A percentile compares a stretch with the other conserved stretches of the same genome.
phyloP scores from a whole-genome alignment of 345 rosid species.

The Linum tenue region DNA sequence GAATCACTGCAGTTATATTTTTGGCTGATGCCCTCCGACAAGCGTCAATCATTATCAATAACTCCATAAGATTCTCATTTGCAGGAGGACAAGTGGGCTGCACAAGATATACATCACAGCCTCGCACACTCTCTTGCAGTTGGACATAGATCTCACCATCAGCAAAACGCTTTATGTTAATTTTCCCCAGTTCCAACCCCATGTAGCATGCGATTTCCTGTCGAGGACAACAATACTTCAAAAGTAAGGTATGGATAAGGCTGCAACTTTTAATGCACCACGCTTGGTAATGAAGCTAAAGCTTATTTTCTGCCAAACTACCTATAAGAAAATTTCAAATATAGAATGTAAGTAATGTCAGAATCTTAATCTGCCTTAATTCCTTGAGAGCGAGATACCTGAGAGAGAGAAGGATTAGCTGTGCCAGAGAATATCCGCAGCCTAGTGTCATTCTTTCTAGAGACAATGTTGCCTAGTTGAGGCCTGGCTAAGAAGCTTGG shows the following conservation, averaged over 20 bases:
- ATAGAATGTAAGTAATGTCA: neutral
- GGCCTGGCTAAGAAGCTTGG: neutral
- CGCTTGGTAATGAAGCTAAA: neutral
- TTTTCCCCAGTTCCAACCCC: constrained; percentile 92
- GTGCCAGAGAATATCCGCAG: constrained; percentile 91
- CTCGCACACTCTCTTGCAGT: constrained; percentile 96
- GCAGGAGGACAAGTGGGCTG: constrained; percentile 99
- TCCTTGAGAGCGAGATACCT: constrained; percentile 29
- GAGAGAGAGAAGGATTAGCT: constrained; percentile 82
- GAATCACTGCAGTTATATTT: constrained; percentile 86
- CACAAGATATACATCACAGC: constrained; percentile 90
- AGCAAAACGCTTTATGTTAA: constrained; percentile 83
- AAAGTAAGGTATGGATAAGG: neutral
- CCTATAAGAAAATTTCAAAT: neutral
- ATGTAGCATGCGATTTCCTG: constrained; percentile 91
- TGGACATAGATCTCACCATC: constrained; percentile 98
- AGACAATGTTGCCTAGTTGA: neutral
- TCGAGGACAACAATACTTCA: neutral
- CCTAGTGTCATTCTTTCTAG: constrained; percentile 38
- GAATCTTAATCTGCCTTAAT: neutral
- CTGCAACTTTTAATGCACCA: neutral
- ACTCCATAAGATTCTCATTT: constrained; percentile 97
- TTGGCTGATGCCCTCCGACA: constrained; percentile 94
- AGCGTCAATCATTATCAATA: constrained; percentile 91
- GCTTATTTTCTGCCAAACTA: neutral